Evolutionary conservation across 2,329 filamentous ascomycete species (phyloP).

Genomic region (Paradendryphiella salina): DNA sequence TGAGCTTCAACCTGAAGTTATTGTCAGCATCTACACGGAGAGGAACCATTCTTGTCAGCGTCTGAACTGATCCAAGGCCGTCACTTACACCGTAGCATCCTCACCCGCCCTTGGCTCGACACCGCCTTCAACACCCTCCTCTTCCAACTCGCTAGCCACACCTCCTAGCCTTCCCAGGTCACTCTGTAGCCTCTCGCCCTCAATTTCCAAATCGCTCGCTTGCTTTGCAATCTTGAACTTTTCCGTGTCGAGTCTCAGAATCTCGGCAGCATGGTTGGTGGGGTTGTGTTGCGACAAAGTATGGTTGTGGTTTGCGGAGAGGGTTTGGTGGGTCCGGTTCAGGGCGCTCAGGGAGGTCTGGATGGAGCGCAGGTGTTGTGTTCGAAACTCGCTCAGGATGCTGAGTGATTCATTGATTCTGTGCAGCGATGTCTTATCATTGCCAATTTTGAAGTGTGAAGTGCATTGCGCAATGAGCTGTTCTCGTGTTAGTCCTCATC

Average conservation of each 20-base stretch:
- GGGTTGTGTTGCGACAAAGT: slow-evolving; percentile 75
- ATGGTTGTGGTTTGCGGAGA: slow-evolving; percentile 76
- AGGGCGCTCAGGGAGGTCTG: slow-evolving; percentile 57
- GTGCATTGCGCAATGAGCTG: slow-evolving; percentile 91
- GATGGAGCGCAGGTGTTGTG: slow-evolving; percentile 63
- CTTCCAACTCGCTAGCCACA: slow-evolving; percentile 78
- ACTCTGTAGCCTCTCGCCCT: slow-evolving; percentile 85
- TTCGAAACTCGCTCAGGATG: slow-evolving; percentile 81
- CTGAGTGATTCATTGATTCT: slow-evolving; percentile 83
- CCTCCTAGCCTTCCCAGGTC: slow-evolving; percentile 76
- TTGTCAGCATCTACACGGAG: not conserved
- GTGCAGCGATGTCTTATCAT: slow-evolving; percentile 80
- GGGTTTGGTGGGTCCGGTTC: slow-evolving; percentile 72
- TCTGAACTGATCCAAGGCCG: no score
- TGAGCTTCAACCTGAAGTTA: slow-evolving; percentile 70
- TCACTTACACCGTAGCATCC: slow-evolving; percentile 54
- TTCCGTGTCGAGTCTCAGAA: slow-evolving; percentile 84
- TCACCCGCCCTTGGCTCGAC: slow-evolving; percentile 56
- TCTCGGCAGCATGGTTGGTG: slow-evolving; percentile 77
- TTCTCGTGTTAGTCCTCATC: slow-evolving; percentile 17
- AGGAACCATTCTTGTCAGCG: no score
- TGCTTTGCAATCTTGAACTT: slow-evolving; percentile 96
- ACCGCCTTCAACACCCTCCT: slow-evolving; percentile 80
- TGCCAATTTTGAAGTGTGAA: slow-evolving; percentile 90
- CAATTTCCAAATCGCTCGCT: slow-evolving; percentile 84